Evolutionary conservation across 202 grass and related monocot genomes (phyloP).

Genomic region (Digitaria exilis): DNA sequence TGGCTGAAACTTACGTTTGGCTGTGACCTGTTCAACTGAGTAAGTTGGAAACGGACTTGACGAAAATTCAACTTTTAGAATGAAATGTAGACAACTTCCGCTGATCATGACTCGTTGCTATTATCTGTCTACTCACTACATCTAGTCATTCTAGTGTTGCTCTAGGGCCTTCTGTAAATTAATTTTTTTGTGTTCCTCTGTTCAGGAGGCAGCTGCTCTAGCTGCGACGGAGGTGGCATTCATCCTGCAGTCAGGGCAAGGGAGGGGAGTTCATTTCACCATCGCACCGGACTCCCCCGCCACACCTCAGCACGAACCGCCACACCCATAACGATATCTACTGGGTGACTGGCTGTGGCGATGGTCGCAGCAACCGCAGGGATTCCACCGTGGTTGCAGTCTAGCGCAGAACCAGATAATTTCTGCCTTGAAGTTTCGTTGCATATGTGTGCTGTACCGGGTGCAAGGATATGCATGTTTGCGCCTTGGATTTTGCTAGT

Average conservation of each 20-base stretch:
- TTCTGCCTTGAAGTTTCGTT: slow-evolving; percentile 4
- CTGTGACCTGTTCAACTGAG: not conserved
- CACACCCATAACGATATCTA: slow-evolving; percentile 24
- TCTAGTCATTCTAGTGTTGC: not conserved
- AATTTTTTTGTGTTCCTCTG: slow-evolving; percentile 14
- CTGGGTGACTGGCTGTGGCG: no score
- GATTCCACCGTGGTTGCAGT: slow-evolving; percentile 23
- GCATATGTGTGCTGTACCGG: slow-evolving; percentile 26
- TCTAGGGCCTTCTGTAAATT: not conserved
- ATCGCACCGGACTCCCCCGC: slow-evolving; percentile 78
- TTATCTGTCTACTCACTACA: not conserved
- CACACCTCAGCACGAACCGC: slow-evolving; percentile 85
- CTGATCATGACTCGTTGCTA: not conserved
- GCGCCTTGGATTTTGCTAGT: slow-evolving; percentile 29
- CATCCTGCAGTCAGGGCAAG: slow-evolving; percentile 85
- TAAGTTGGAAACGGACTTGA: not conserved
- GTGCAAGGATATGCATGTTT: slow-evolving; percentile 49
- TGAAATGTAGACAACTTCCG: not conserved
- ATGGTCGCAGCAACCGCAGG: not conserved
- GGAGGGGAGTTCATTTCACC: slow-evolving; percentile 81
- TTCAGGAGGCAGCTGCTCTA: slow-evolving; percentile 79
- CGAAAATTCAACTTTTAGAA: not conserved
- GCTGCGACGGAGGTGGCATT: slow-evolving; percentile 90
- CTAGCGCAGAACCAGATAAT: slow-evolving; percentile 41
- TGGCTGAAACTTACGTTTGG: not conserved